phyloP scores from a whole-genome alignment of 805 yeast species.

The Lipomyces yamanashiensis region DNA sequence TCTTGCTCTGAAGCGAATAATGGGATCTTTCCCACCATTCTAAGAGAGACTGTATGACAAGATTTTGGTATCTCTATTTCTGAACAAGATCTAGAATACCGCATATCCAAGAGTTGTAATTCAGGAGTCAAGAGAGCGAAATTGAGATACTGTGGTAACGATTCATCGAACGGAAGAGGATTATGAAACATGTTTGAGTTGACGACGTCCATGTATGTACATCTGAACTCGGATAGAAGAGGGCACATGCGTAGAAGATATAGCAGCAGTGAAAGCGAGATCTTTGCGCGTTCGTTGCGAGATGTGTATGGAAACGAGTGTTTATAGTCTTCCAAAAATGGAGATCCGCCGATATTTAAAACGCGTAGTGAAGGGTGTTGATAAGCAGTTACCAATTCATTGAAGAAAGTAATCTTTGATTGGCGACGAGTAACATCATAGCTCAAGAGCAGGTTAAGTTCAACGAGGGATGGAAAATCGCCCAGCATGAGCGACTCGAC shows the following conservation, averaged over 20 bases:
- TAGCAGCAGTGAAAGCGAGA: neutral
- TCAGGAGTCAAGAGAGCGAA: neutral
- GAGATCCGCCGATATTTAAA: slow-evolving; percentile 9
- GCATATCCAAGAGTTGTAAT: neutral
- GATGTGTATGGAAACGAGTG: neutral
- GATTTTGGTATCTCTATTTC: neutral
- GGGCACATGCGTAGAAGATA: slow-evolving; percentile 6
- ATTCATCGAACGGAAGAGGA: slow-evolving; percentile 1
- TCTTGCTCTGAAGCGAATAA: too few species aligned
- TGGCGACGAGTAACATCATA: slow-evolving; percentile 9
- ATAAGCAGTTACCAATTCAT: slow-evolving; percentile 7
- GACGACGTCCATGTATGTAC: slow-evolving; percentile 17
- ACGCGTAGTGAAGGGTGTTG: slow-evolving; percentile 8
- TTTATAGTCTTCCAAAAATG: neutral
- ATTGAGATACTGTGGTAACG: neutral
- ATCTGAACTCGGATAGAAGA: neutral
- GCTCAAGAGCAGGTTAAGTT: slow-evolving; percentile 3
- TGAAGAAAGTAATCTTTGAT: slow-evolving; percentile 8
- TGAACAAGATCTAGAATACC: neutral
- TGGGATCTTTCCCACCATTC: neutral
- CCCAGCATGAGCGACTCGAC: slow-evolving; percentile 13
- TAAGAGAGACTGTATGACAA: neutral
- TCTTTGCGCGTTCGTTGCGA: slow-evolving; percentile 1
- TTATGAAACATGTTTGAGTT: neutral
- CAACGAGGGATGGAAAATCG: slow-evolving; percentile 7